Base-by-base conservation (phyloP, 164 flowering plant genomes). In the Pachysandra terminalis region DNA sequence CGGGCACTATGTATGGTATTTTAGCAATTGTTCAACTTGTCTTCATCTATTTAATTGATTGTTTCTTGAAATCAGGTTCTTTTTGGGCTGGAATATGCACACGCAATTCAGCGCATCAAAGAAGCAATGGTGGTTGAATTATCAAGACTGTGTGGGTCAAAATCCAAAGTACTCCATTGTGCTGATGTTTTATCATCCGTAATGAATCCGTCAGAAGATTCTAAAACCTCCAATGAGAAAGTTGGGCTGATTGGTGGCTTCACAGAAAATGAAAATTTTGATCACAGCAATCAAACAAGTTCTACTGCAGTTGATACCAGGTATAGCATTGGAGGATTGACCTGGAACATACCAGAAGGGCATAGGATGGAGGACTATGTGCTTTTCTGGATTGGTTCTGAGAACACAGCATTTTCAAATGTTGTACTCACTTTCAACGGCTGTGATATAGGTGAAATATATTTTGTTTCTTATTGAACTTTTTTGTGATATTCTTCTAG, bases 331-430 rank as follows among this genome's bases (percentile, higher is more conserved):
- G 96, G 97, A 67, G 99, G 97, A 60, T 82, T 95, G 82, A 77
- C 65, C 15, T 95, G 97, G 99, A 73, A 69, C 26, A 25, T 92
- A 65, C 85, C 91, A 0, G 73, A 71, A 71, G 94, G 83, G 37
- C 74, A 61, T 59, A 85, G 54, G 61, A 76, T 95, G 84, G 93
- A 87, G 64, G 94, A 95, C 61, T 89, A 81, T 77, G 51, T 80
- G 73, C 59, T 95, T 56, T 85, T 85, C 53, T 95, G 96, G 96
- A 85, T 95, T 76, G 97, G 97, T 56, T 63, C 81, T 68, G 89
- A 91, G 48, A 81, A 86, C 81, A 70, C 97, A 32, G 97, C 97
- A 19, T 95, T 92, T 81, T 82, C 90, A 69, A 95, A 92, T 81
- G 80, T 83, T 65, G 83, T 89, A 51, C 76, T 95, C 57, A 90